phyloP scores from a whole-genome alignment of 768 basidiomycete genomes.

The Suillus placidus region DNA sequence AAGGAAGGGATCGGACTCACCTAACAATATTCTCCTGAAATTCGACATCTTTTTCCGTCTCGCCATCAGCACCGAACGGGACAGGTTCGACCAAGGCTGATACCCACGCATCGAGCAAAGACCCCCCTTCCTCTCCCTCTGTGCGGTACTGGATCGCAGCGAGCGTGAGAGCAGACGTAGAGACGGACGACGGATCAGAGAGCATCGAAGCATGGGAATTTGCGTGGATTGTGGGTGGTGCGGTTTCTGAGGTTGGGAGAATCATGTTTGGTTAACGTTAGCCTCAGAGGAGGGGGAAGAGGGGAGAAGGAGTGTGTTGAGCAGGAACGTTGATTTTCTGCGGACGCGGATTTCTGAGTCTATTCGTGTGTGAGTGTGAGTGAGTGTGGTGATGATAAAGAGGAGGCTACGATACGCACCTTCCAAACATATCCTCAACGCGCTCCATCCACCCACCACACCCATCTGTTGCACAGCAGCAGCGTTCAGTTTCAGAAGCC shows the following conservation, averaged over 20 bases:
- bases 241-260: too few species aligned
- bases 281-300: too few species aligned
- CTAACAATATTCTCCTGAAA: too few species aligned
- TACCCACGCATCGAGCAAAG: background rate
- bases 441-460: slow-evolving; percentile 62
- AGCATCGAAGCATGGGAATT: too few species aligned
- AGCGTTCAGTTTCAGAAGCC: slow-evolving; percentile 75
- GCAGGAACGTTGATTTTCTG: background rate
- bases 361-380: too few species aligned
- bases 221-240: too few species aligned
- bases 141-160: background rate
- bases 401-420: slow-evolving; percentile 33
- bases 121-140: background rate
- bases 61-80: background rate
- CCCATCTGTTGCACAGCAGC: slow-evolving; percentile 61
- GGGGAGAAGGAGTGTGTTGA: too few species aligned
- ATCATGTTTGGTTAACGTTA: too few species aligned
- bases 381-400: background rate
- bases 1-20: too few species aligned
- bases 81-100: background rate
- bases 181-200: too few species aligned
- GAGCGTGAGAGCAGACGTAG: too few species aligned
- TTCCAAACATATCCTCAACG: slow-evolving; percentile 59
- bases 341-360: background rate
- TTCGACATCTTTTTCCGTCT: slow-evolving; percentile 33